A percentile compares a stretch with the other conserved stretches of the same genome.
These are phyloP conservation scores for Pluteus cervinus DNA, from an alignment of 768 basidiomycete genomes.

Conservation along the genomic window DNA sequence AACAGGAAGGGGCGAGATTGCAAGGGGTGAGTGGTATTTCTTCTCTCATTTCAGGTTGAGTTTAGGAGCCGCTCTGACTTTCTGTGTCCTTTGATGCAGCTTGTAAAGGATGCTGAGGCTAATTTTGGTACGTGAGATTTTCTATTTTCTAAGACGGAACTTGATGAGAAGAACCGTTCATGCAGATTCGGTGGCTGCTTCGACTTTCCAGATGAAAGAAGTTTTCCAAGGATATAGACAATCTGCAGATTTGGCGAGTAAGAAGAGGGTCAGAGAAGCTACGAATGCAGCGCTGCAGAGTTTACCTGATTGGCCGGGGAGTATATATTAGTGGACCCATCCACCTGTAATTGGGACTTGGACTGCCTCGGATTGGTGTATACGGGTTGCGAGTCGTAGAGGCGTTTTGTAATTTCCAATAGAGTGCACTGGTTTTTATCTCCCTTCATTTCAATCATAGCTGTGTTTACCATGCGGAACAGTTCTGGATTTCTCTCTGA, in stretches of 20 bases:
- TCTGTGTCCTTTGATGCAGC: conserved; percentile 22
- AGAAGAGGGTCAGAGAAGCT: conserved; percentile 69
- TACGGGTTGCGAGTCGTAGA: too few species aligned
- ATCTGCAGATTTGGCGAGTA: conserved; percentile 65
- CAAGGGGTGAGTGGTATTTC: conserved; percentile 40
- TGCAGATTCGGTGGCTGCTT: conserved; percentile 66
- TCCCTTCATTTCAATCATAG: background rate
- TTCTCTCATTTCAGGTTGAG: conserved; percentile 4
- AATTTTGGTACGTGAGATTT: conserved; percentile 37
- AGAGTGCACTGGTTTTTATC: too few species aligned
- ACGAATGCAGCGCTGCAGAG: conserved; percentile 68
- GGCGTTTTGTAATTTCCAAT: too few species aligned
- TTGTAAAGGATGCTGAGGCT: conserved; percentile 49
- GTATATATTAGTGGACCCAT: conserved; percentile 18
- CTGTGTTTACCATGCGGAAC: too few species aligned
- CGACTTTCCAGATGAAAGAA: conserved; percentile 71
- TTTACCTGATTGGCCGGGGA: conserved; percentile 70
- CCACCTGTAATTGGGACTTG: background rate
- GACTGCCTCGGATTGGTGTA: too few species aligned
- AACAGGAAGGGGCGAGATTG: conserved; percentile 51
- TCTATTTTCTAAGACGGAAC: background rate
- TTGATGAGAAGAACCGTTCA: background rate
- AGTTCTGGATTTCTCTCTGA: too few species aligned
- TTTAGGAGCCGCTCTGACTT: background rate
- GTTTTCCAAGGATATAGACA: conserved; percentile 69